Percentiles rank a stretch among this genome's conserved stretches.
Conservation (phyloP, 2,329 filamentous ascomycete species). For the Thelonectria blattea region DNA sequence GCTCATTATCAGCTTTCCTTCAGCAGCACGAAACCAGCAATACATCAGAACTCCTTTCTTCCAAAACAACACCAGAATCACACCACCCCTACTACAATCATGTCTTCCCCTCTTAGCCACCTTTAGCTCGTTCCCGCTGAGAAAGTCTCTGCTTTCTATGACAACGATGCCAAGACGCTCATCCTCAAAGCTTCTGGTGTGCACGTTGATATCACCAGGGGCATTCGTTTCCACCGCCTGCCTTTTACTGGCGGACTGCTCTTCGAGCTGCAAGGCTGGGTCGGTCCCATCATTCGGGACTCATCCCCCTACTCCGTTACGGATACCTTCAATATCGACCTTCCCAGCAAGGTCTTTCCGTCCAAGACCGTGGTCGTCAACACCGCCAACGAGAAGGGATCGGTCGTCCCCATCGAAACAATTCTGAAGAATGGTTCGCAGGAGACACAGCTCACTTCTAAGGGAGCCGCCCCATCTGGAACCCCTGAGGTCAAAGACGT, state of each 20-base stretch:
- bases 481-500: not conserved
- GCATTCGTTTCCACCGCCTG: not conserved
- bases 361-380: not conserved
- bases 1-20: no score
- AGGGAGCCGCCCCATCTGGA: not conserved
- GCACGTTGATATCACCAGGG: not conserved
- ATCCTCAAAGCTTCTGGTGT: not conserved
- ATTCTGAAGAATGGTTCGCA: not conserved
- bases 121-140: not conserved
- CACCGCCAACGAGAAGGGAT: not conserved
- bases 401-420: not conserved
- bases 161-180: not conserved
- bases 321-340: not conserved
- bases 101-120: not conserved
- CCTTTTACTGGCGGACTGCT: not conserved
- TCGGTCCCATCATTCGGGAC: not conserved
- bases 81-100: not conserved
- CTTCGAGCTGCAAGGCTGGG: not conserved
- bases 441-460: not conserved
- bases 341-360: not conserved
- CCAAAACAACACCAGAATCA: no score
- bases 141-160: not conserved
- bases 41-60: no score
- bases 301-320: not conserved
- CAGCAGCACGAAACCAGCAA: no score